Conservation (phyloP, 345 rosid species). For the Ceriops tagal region DNA sequence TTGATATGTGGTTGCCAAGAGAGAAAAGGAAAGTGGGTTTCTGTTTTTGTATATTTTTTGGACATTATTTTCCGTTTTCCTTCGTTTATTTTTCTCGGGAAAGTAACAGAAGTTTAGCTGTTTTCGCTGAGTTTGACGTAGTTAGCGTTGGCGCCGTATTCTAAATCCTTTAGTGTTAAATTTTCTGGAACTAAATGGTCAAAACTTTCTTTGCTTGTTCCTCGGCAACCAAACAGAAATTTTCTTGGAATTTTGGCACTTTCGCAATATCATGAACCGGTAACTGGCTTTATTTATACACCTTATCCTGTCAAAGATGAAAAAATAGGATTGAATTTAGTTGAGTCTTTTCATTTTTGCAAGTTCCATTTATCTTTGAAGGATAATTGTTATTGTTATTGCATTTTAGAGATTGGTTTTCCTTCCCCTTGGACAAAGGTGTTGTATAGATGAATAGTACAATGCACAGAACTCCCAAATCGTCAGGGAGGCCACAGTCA, state of each 20-base stretch:
- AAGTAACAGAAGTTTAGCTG: background rate
- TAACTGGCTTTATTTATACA: too few relatives aligned
- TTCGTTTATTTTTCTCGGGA: background rate
- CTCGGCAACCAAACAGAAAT: too few relatives aligned
- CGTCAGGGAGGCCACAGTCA: slow-evolving; percentile 61
- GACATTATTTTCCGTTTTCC: background rate
- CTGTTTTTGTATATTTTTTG: background rate
- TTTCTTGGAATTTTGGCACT: too few relatives aligned
- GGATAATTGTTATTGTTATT: slow-evolving; percentile 7
- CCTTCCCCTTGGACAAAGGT: background rate
- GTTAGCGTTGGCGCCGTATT: too few relatives aligned
- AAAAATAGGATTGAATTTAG: background rate
- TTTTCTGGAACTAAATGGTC: too few relatives aligned
- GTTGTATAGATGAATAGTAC: slow-evolving; percentile 47
- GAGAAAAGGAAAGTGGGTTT: background rate
- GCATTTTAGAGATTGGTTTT: slow-evolving; percentile 16
- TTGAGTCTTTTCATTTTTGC: background rate
- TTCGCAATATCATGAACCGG: too few relatives aligned
- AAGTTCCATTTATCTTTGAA: background rate
- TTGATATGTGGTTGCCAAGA: background rate
- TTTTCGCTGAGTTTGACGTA: too few relatives aligned
- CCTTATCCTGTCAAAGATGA: too few relatives aligned
- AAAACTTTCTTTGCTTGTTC: too few relatives aligned
- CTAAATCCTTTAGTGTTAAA: too few relatives aligned
- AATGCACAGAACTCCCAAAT: slow-evolving; percentile 65